Base-by-base conservation (phyloP, 768 basidiomycete species). In the Naganishia vishniacii region DNA sequence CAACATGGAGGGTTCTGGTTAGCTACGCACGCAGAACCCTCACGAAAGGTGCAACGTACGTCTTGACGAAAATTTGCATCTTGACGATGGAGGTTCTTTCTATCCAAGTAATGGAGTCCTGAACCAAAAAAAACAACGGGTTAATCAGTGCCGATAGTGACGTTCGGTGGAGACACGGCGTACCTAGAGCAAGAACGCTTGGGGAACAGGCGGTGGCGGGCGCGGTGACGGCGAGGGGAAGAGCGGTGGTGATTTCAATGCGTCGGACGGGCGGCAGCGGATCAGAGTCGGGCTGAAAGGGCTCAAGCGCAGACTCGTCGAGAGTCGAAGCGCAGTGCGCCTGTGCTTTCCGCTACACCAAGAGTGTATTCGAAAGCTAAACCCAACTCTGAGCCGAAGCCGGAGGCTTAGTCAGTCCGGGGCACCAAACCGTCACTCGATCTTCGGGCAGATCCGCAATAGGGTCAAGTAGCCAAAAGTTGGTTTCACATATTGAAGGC, bases 21-120 rank as follows among this genome's bases (percentile, higher is more conserved):
- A 32, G 15, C n/a, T 65, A 34, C 62, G 66, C 61, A 59, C 29
- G 34, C n/a, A n/a, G n/a, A n/a, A n/a, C n/a, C n/a, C n/a, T n/a
- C 64, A 56, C 66, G 28, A 15, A 29, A 31, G 44, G 48, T 4
- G 16, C 34, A 6, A 81, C 89, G 65, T 72, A 89, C 89, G 91
- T 91, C 81, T 91, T 97, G 64, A 98, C 93, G 81, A 98, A 97
- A 78, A 95, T 97, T 82, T 95, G 92, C 92, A 95, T 94, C 62
- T 69, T 73, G 66, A 60, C 34, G 53, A 56, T 56, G 40, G 62
- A 56, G 48, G 62, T 53, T 47, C 51, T 49, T 44, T 63, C 62
- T 63, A 31, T 63, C 62, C 62, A 63, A 63, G 29, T 8, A 42
- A 63, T 63, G 62, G 62, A 63, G 62, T 63, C 62, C 62, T 63